Conservation (phyloP, 495 filamentous ascomycete genomes). For the Penicillium atrosanguineum region DNA sequence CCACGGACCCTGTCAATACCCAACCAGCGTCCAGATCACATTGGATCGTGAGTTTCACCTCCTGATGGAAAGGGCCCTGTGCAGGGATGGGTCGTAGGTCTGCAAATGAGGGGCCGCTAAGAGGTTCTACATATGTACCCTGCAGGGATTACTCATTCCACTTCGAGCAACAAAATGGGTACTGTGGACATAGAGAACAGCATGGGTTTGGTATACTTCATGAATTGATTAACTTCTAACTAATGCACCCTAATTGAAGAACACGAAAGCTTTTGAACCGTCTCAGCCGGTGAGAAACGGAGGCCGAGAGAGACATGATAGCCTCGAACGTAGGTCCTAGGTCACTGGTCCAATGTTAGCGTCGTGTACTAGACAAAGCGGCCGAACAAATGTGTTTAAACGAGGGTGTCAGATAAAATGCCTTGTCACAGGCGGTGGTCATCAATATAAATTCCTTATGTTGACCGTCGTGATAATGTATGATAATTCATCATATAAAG, state of each 20-base stretch:
- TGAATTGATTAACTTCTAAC: neutral
- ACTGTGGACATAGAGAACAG: neutral
- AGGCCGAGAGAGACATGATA: neutral
- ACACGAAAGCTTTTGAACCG: neutral
- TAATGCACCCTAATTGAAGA: neutral
- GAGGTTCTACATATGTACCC: neutral
- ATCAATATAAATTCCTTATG: constrained; percentile 84
- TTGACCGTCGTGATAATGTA: constrained; percentile 96
- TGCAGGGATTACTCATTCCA: neutral
- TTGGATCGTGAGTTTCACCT: constrained; percentile 4
- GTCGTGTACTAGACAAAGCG: constrained; percentile 9
- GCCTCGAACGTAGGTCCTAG: neutral
- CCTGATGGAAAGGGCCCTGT: neutral
- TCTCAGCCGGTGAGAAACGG: neutral
- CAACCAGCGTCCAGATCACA: constrained; percentile 8
- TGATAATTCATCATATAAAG: constrained; percentile 70
- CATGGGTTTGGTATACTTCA: neutral
- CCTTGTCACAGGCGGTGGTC: constrained; percentile 89
- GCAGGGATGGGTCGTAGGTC: neutral
- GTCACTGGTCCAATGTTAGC: constrained; percentile 24
- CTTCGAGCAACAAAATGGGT: no score
- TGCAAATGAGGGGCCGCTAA: neutral
- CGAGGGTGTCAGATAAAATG: constrained; percentile 56
- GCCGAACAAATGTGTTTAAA: constrained; percentile 11
- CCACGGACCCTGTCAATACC: constrained; percentile 6